Percentiles rank a stretch among this genome's conserved stretches.
phyloP scores from a whole-genome alignment of 1,284 basidiomycete species.

The Ceratobasidium sp. region DNA sequence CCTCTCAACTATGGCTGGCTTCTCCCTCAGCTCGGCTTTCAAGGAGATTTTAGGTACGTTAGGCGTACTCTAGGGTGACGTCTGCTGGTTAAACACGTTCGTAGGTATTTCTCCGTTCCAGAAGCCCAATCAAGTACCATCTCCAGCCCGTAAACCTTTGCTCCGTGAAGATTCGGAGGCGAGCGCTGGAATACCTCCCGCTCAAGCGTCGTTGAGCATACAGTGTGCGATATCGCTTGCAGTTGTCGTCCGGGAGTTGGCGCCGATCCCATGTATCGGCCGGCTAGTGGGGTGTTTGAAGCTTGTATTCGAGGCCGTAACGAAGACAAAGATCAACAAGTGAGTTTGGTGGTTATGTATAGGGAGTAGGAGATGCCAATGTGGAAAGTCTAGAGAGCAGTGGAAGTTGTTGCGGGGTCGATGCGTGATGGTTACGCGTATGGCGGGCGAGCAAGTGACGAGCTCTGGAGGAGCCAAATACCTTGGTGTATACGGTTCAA shows the following conservation, averaged over 20 bases:
- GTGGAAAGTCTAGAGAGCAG: not conserved
- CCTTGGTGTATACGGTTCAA: not conserved
- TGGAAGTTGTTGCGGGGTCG: slow-evolving; percentile 21
- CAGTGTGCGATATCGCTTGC: slow-evolving; percentile 11
- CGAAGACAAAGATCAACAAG: not conserved
- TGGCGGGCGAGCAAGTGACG: slow-evolving; percentile 15
- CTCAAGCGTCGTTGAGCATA: not conserved
- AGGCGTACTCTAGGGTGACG: too few relatives aligned
- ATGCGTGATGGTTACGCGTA: slow-evolving; percentile 23
- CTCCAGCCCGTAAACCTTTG: too few relatives aligned
- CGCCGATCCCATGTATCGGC: not conserved
- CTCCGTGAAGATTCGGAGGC: too few relatives aligned
- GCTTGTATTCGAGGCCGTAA: not conserved
- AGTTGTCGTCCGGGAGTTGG: not conserved
- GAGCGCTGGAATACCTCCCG: too few relatives aligned
- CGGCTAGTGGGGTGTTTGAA: not conserved
- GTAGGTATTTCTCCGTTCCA: too few relatives aligned
- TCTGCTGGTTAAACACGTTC: too few relatives aligned
- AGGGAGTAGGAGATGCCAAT: not conserved
- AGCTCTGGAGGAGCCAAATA: slow-evolving; percentile 4
- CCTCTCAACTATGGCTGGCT: too few relatives aligned
- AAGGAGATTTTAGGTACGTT: too few relatives aligned
- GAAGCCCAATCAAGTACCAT: too few relatives aligned
- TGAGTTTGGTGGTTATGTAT: not conserved
- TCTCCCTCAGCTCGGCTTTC: too few relatives aligned